Percentiles rank a stretch among this genome's conserved stretches.
Evolutionary conservation across 2,329 filamentous ascomycete species (phyloP).

Genomic region (Nemania serpens): DNA sequence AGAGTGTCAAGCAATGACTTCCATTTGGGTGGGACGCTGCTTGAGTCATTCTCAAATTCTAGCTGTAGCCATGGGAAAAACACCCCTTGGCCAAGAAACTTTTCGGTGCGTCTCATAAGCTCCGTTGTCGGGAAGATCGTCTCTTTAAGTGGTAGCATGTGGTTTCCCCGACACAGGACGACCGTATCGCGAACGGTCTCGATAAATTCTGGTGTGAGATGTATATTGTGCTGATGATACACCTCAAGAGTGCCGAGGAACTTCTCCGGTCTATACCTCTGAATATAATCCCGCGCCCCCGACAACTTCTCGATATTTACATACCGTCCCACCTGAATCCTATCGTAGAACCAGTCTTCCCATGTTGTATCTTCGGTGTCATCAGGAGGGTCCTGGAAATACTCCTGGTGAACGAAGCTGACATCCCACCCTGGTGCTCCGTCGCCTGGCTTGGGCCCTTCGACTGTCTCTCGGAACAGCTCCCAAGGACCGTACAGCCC

Average conservation of each 20-base stretch:
- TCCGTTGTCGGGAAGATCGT: constrained; percentile 25
- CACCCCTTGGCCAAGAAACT: constrained; percentile 15
- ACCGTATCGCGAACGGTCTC: background rate
- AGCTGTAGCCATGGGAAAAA: constrained; percentile 32
- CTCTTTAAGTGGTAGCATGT: constrained; percentile 10
- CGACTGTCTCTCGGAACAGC: constrained; percentile 14
- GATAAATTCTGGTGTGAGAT: background rate
- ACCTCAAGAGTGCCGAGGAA: constrained; percentile 23
- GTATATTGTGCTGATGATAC: background rate
- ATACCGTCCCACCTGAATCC: background rate
- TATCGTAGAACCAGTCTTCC: constrained; percentile 20
- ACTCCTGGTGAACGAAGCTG: constrained; percentile 23
- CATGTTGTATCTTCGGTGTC: background rate
- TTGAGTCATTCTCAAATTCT: background rate
- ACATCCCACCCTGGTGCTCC: constrained; percentile 12
- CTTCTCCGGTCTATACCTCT: constrained; percentile 26
- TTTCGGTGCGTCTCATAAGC: constrained; percentile 11
- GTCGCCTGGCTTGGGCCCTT: constrained; percentile 14
- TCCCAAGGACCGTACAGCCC: constrained; percentile 27
- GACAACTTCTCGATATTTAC: background rate
- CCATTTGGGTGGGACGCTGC: constrained; percentile 13
- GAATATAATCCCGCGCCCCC: constrained; percentile 16
- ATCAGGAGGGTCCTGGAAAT: background rate
- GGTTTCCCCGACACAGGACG: constrained; percentile 6
- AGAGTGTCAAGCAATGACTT: constrained; percentile 8